phyloP scores from a whole-genome alignment of 257 asterid species.

The Echium plantagineum region DNA sequence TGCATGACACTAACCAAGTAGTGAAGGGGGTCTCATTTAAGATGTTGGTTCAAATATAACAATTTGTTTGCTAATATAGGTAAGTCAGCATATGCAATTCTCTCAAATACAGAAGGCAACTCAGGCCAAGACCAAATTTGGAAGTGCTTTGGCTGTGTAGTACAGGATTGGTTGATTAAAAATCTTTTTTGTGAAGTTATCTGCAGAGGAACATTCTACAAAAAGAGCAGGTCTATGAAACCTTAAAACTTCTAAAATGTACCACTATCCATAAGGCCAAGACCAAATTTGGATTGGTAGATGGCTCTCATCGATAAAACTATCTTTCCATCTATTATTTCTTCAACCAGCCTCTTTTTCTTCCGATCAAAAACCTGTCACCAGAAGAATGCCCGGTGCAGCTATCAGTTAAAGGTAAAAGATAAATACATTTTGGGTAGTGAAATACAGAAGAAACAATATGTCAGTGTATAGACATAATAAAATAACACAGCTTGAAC shows the following conservation, averaged over 20 bases:
- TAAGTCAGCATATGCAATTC: background rate
- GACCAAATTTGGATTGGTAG: constrained; percentile 86
- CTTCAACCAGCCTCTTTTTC: constrained; percentile 87
- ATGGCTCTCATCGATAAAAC: constrained; percentile 91
- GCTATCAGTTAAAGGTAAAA: background rate
- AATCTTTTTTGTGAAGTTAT: background rate
- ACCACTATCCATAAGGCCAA: constrained; percentile 95
- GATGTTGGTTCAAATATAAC: background rate
- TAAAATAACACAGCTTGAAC: background rate
- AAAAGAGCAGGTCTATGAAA: background rate
- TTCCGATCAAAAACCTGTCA: constrained; percentile 82
- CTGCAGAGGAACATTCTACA: background rate
- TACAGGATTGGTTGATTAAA: background rate
- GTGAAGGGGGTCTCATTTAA: background rate
- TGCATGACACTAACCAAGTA: background rate
- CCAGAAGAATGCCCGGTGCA: constrained; percentile 7
- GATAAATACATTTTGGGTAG: background rate
- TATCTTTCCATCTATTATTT: constrained; percentile 85
- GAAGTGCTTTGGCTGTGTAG: background rate
- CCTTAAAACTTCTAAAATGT: constrained; percentile 9
- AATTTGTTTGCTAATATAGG: background rate
- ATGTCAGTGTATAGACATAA: background rate
- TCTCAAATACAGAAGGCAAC: too few relatives aligned
- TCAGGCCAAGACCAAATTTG: too few relatives aligned
- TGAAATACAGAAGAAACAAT: background rate